phyloP scores from a whole-genome alignment of 176 grass and related monocot genomes.

The Carex scoparia region DNA sequence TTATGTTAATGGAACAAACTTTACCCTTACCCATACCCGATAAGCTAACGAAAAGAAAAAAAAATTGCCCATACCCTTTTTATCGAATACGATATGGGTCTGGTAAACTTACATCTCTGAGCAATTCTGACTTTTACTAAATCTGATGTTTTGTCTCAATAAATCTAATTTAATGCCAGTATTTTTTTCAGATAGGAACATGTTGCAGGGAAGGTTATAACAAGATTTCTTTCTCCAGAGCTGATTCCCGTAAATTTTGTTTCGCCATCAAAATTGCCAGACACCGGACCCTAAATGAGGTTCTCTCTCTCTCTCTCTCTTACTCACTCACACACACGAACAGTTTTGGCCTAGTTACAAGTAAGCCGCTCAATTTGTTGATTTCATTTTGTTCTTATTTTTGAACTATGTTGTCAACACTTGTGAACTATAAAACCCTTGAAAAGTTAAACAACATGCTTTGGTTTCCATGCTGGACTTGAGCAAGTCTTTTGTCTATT shows the following conservation, averaged over 20 bases:
- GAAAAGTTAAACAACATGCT: neutral
- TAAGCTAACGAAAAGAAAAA: too few relatives aligned
- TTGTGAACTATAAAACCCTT: neutral
- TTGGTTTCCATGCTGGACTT: neutral
- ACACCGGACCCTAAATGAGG: constrained; percentile 50
- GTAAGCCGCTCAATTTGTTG: neutral
- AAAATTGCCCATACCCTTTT: too few relatives aligned
- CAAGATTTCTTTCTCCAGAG: constrained; percentile 52
- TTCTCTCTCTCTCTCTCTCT: constrained; percentile 13
- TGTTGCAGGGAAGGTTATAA: constrained; percentile 48
- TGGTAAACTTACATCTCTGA: too few relatives aligned
- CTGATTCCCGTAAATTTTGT: constrained; percentile 58
- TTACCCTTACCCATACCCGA: too few relatives aligned
- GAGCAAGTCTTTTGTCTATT: neutral
- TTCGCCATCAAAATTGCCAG: constrained; percentile 70
- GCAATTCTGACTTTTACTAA: neutral
- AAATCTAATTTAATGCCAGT: constrained; percentile 12
- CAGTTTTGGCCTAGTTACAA: neutral
- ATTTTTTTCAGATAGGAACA: constrained; percentile 38
- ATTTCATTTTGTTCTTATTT: neutral
- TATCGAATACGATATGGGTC: too few relatives aligned
- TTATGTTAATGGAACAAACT: too few relatives aligned
- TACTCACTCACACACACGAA: neutral
- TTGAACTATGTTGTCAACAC: neutral
- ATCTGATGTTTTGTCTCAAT: constrained; percentile 23